Evolutionary conservation across 2,329 filamentous ascomycete genomes (phyloP), one percentile per base, ranked within the genome.

Genomic region (Cordyceps tenuipes): DNA sequence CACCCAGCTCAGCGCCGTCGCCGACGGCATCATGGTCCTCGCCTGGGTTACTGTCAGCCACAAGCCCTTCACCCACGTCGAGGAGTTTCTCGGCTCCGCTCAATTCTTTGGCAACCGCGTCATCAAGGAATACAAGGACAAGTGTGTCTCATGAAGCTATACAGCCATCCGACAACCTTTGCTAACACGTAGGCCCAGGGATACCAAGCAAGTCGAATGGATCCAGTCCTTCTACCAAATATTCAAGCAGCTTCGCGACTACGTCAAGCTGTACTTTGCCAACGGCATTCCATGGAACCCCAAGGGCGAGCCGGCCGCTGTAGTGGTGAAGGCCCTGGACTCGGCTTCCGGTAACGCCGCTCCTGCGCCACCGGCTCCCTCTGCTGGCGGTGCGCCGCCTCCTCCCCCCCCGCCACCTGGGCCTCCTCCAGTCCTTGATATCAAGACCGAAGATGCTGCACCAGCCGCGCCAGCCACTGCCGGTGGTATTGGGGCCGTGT

Each of bases 21-120:
- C 91, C 0, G 93, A 97, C 70, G 92, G 92, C 65, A 92, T 96
- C 65, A 88, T 90, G 69, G 87, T 91, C 44, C 78, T 99, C 61
- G 90, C 89, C 39, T 99, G 94, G 94, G 89, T 97, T 61, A 89
- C 88, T 0, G 84, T 94, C 53, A 89, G 95, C 57, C 82, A 78
- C 64, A 91, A 91, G 70, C 94, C 94, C 2, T 86, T 83, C 64
- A 92, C 94, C 69, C 90, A 92, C 68, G 88, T 97, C 51, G 87
- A 87, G 51, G 92, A 96, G 66, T 87, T 87, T 62, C 80, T 96
- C 21, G 86, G 87, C 34, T 88, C 91, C 55, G 90, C 92, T 46
- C 88, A 97, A 72, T 96, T 96, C 77, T 97, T 90, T 68, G 94
- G 94, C 39, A 97, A 99, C 77, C 86, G 92, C 67, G 90, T 99